phyloP scores from a whole-genome alignment of 2,329 filamentous ascomycete species.

The Pseudocercospora musae region DNA sequence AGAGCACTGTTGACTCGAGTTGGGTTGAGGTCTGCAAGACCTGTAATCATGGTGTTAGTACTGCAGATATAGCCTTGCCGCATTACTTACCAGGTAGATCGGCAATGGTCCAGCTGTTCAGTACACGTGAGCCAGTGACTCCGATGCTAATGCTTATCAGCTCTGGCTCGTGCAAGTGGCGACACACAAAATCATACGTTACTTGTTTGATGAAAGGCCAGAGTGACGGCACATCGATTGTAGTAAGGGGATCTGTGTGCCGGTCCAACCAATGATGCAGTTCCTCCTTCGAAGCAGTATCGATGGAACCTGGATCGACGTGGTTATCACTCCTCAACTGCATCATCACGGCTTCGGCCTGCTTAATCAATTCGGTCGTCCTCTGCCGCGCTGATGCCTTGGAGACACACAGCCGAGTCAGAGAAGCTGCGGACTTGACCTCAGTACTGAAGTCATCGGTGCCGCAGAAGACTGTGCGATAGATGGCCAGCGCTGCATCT shows the following conservation, averaged over 20 bases:
- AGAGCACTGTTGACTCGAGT: neutral
- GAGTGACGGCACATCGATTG: neutral
- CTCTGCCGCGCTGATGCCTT: neutral
- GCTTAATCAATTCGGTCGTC: no score
- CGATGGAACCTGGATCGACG: no score
- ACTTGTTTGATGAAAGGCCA: neutral
- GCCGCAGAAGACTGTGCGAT: neutral
- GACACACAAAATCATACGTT: neutral
- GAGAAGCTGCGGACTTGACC: neutral
- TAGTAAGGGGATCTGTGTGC: no score
- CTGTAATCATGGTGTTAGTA: neutral
- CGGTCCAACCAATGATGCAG: no score
- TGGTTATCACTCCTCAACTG: no score
- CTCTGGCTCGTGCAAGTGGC: neutral
- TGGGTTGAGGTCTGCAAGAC: neutral
- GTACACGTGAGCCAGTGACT: neutral
- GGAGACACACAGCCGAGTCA: neutral
- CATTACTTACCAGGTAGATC: neutral
- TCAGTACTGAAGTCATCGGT: neutral
- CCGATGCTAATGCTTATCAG: neutral
- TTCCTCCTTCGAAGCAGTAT: no score
- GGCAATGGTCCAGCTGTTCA: neutral
- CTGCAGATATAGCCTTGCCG: neutral
- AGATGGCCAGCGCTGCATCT: neutral
- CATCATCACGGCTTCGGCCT: no score